Base-by-base conservation (phyloP, 805 yeast species). In the Candida palmyrensis region DNA sequence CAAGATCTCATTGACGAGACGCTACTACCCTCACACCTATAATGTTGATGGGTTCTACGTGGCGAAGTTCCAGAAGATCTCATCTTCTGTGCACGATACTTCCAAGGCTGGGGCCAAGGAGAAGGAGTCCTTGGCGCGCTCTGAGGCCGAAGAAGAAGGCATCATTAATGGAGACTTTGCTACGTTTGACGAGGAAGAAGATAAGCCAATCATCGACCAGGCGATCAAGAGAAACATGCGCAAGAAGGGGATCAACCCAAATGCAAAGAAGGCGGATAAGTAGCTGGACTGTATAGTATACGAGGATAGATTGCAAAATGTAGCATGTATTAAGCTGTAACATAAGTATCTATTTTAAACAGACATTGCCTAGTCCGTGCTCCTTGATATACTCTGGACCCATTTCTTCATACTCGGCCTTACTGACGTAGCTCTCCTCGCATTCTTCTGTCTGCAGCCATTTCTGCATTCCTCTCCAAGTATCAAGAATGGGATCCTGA, bases 11-110 rank as follows among this genome's bases (percentile, higher is more conserved):
- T 65, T 90, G 48, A 89, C 97, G 3, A 79, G 96, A 69, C 79
- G 99, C 60, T 92, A 90, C 62, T 92, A 92, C 58, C 99, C 99
- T 35, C 99, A 92, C 64, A 89, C 96, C 18, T 92, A 92, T 57
- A 92, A 92, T 59, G 98, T 92, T 35, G 99, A 92, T 62, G 99
- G 99, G 16, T 92, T 92, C 74, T 92, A 68, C 59, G 98, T 92
- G 39, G 99, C 99, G 36, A 92, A 90, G 60, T 86, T 92, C 71
- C 78, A 85, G 66, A 92, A 92, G 73, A 78, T 75, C 42, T 95
- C 89, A 0, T 69, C 96, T 39, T 80, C 94, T 43, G 82, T 89
- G 29, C 84, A 82, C 49, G 95, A 85, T 60, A 77, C 77, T 35
- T 76, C 88, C 37, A 84, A 82, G 65, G 89, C 92, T 6, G 90